phyloP scores from a whole-genome alignment of 169 alveolate genomes.

The Fabrea salina region DNA sequence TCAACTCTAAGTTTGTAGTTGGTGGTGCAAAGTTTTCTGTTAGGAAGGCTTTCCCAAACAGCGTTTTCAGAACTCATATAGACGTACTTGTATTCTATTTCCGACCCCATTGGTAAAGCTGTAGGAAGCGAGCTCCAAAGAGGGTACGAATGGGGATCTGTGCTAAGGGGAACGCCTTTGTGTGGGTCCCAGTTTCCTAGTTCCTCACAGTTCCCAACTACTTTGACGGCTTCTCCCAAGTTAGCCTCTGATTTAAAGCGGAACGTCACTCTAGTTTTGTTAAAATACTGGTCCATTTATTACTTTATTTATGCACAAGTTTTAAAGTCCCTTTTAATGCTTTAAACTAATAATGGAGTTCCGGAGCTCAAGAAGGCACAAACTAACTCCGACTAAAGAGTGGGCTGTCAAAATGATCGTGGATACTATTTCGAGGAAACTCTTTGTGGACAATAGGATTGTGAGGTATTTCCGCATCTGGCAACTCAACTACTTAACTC shows the following conservation, averaged over 20 bases:
- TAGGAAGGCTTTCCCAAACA: too few species aligned
- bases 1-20: too few species aligned
- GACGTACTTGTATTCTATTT: neutral
- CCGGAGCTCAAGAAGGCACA: too few species aligned
- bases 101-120: neutral
- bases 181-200: neutral
- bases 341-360: too few species aligned
- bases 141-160: neutral
- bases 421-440: neutral
- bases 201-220: neutral
- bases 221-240: neutral
- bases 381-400: too few species aligned
- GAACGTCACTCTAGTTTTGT: too few species aligned
- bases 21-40: too few species aligned
- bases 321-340: too few species aligned
- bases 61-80: neutral
- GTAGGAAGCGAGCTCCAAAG: neutral
- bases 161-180: neutral
- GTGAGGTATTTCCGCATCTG: neutral
- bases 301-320: too few species aligned
- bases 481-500: neutral
- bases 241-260: too few species aligned
- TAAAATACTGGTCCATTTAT: too few species aligned
- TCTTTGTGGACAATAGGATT: neutral
- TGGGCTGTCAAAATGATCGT: too few species aligned